A percentile compares a stretch with the other conserved stretches of the same genome.
Conservation (phyloP, 345 rosid genomes). For the Citrus trifoliata region DNA sequence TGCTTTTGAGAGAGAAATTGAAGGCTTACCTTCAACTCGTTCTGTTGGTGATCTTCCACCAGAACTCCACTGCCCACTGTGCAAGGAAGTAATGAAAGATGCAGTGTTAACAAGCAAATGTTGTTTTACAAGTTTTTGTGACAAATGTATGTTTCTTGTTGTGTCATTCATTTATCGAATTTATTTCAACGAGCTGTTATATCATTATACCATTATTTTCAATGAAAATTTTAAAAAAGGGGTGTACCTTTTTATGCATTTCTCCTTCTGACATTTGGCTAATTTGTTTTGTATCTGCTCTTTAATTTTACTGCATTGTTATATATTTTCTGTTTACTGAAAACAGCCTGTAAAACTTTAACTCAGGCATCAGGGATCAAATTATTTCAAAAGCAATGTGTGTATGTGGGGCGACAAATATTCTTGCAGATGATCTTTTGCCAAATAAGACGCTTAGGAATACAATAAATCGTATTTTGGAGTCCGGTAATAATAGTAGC, state of each 20-base stretch:
- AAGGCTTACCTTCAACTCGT: constrained; percentile 90
- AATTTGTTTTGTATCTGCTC: neutral
- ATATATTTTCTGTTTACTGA: neutral
- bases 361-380: constrained; percentile 80
- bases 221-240: neutral
- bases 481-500: constrained; percentile 84
- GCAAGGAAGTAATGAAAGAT: constrained; percentile 93
- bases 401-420: constrained; percentile 77
- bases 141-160: constrained; percentile 54
- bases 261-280: neutral
- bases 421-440: constrained; percentile 94
- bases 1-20: constrained; percentile 95
- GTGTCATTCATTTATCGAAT: neutral
- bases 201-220: neutral
- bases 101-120: constrained; percentile 96
- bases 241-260: neutral
- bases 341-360: constrained; percentile 1
- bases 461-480: constrained; percentile 87
- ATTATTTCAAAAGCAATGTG: constrained; percentile 77
- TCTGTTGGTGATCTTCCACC: constrained; percentile 95
- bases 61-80: constrained; percentile 90
- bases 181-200: neutral
- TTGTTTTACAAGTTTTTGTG: constrained; percentile 83
- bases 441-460: constrained; percentile 95
- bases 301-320: constrained; percentile 1